Evolutionary conservation across 2,329 filamentous ascomycete species (phyloP).

Genomic region (Fonsecaea nubica): DNA sequence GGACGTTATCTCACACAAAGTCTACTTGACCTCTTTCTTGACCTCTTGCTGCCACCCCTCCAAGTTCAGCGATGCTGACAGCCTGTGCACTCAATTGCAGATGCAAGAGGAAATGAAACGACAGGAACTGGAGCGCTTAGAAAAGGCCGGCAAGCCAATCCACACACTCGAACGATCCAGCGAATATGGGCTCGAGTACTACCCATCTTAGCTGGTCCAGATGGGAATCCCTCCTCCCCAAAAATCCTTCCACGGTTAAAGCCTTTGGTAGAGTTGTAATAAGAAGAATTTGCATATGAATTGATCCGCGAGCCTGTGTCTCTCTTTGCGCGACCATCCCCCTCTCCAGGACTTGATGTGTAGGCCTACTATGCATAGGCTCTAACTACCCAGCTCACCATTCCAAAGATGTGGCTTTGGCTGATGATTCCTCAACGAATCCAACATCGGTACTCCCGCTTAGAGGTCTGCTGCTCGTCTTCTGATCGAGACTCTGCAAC

Average conservation of each 20-base stretch:
- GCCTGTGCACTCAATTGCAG: not conserved
- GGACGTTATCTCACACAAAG: too few relatives aligned
- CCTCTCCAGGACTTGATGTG: not conserved
- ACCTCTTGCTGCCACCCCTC: too few relatives aligned
- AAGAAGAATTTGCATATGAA: not conserved
- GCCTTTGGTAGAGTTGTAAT: not conserved
- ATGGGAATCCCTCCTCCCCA: not conserved
- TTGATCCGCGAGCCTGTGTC: not conserved
- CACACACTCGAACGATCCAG: slow-evolving; percentile 9
- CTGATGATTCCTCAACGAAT: not conserved
- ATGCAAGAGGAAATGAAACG: slow-evolving; percentile 23
- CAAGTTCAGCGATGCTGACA: not conserved
- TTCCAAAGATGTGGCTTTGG: slow-evolving; percentile 2
- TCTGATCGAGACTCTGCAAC: slow-evolving; percentile 19
- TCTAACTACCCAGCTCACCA: not conserved
- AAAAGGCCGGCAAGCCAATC: slow-evolving; percentile 16
- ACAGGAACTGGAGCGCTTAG: slow-evolving; percentile 14
- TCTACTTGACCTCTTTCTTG: too few relatives aligned
- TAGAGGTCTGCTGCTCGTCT: not conserved
- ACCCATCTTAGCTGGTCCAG: slow-evolving; percentile 4
- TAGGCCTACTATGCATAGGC: not conserved
- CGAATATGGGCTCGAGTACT: slow-evolving; percentile 13
- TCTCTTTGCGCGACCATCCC: not conserved
- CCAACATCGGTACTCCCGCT: not conserved
- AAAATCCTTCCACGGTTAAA: not conserved